Evolutionary conservation across 2,329 filamentous ascomycete species (phyloP).

Genomic region (Davidsoniella virescens): DNA sequence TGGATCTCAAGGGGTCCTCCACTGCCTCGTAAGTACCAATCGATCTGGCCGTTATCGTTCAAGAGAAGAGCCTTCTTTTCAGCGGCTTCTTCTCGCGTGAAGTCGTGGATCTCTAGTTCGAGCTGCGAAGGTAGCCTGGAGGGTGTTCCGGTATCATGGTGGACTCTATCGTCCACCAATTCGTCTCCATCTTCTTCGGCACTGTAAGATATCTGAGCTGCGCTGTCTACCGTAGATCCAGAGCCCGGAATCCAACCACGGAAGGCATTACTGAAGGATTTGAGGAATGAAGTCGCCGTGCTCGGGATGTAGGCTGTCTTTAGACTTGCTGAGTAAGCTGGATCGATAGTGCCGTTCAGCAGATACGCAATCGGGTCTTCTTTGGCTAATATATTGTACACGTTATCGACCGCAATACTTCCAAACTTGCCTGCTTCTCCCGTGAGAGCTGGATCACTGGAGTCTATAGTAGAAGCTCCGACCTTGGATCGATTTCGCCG

Average conservation of each 20-base stretch:
- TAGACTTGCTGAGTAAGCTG: slow-evolving; percentile 58
- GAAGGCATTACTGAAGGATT: slow-evolving; percentile 46
- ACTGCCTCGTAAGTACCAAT: slow-evolving; percentile 71
- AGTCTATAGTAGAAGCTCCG: slow-evolving; percentile 49
- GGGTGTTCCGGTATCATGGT: slow-evolving; percentile 12
- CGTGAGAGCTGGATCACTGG: slow-evolving; percentile 42
- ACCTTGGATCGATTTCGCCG: slow-evolving; percentile 62
- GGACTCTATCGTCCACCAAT: background rate
- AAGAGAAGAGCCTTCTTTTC: slow-evolving; percentile 76
- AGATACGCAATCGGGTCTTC: slow-evolving; percentile 74
- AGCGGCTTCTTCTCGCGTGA: slow-evolving; percentile 77
- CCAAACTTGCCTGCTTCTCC: slow-evolving; percentile 70
- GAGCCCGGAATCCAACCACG: slow-evolving; percentile 33
- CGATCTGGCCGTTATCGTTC: slow-evolving; percentile 93
- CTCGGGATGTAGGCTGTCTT: slow-evolving; percentile 67
- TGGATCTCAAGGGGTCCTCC: slow-evolving; percentile 84
- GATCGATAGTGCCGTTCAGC: slow-evolving; percentile 79
- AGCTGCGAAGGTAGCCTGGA: slow-evolving; percentile 45
- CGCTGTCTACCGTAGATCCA: too few species aligned
- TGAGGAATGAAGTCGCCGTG: slow-evolving; percentile 47
- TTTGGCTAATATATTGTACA: slow-evolving; percentile 75
- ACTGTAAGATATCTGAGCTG: background rate
- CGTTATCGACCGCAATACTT: slow-evolving; percentile 83
- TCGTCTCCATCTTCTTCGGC: slow-evolving; percentile 15
- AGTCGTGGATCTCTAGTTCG: slow-evolving; percentile 94